Conservation (phyloP, 805 yeast genomes). For the Metschnikowia drakensbergensis region DNA sequence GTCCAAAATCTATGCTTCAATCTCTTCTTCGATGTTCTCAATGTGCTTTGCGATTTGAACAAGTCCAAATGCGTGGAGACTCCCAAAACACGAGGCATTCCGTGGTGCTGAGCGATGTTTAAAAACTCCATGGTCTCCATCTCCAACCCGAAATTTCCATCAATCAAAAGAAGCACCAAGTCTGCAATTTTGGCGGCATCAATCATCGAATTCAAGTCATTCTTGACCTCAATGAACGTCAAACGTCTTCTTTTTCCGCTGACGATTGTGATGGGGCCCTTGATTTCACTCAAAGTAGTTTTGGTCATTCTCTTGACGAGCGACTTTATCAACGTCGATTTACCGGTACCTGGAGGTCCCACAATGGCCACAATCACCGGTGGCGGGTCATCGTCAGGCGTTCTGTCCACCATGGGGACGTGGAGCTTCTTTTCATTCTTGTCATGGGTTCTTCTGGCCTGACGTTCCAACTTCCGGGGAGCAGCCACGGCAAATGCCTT, state of each 20-base stretch:
- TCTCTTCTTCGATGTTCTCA: conserved; percentile 86
- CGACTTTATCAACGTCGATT: conserved; percentile 87
- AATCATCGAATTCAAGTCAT: conserved; percentile 91
- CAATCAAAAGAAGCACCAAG: conserved; percentile 80
- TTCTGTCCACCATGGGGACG: conserved; percentile 96
- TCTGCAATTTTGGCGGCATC: conserved; percentile 96
- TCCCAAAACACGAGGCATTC: conserved; percentile 96
- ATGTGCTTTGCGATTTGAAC: conserved; percentile 82
- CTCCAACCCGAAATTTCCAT: conserved; percentile 96
- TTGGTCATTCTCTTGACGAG: conserved; percentile 84
- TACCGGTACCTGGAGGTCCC: conserved; percentile 99
- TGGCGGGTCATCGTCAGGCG: conserved; percentile 97
- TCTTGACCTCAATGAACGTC: conserved; percentile 88
- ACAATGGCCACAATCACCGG: conserved; percentile 95
- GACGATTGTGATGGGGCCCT: conserved; percentile 96
- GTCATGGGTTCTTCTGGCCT: conserved; percentile 83
- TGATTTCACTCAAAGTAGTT: conserved; percentile 77
- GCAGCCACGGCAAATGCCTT: conserved; percentile 45
- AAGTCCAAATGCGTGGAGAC: conserved; percentile 94
- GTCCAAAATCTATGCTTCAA: conserved; percentile 97
- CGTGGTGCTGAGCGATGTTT: conserved; percentile 95
- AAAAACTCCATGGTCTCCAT: conserved; percentile 99
- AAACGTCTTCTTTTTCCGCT: conserved; percentile 90
- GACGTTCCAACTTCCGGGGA: conserved; percentile 81
- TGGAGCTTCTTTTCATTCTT: conserved; percentile 78